Evolutionary conservation across 2,329 filamentous ascomycete genomes (phyloP), one percentile per base, ranked within the genome.

Genomic region (Neonectria faginata): DNA sequence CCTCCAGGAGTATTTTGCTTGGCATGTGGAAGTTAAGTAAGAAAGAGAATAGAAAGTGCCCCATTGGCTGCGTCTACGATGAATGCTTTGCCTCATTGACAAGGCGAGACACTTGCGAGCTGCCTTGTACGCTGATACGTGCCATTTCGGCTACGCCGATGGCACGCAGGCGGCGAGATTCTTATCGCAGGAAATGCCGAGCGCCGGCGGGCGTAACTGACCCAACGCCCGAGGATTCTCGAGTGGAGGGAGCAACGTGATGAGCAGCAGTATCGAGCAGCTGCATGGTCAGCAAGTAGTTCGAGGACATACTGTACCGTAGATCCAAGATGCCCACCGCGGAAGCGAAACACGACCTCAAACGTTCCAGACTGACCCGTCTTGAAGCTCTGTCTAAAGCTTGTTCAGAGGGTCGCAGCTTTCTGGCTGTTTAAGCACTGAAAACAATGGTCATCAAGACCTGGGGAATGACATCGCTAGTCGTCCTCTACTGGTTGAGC

Each of bases 371-470:
- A 42, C 20, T 20, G 16, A 42, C 16, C 9, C n/a, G 16, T n/a
- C 39, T 10, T 42, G 39, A 18, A 42, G n/a, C 39, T 42, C 8
- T 5, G 39, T 42, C n/a, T 20, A 42, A 42, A 42, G 39, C 39
- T 42, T 42, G n/a, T 39, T 39, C 16, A 42, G 39, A 42, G n/a
- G 39, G 39, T 42, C 39, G n/a, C 39, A 42, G 39, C 39, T 42
- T 9, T 18, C 16, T 18, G 25, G 39, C 8, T 5, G 5, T 39
- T 39, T 39, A 39, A 36, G 29, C 16, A 27, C 39, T 11, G 39
- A 42, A 42, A 42, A 42, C n/a, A 22, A 11, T 25, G 44, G 20
- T 25, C 44, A 27, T n/a, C 45, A 9, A 6, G 12, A 16, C 12
- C 45, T 27, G 22, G 14, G 45, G 14, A 48, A 48, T 27, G 9